Evolutionary conservation across 2,329 filamentous ascomycete genomes (phyloP).

Genomic region (Trichoderma sp.): DNA sequence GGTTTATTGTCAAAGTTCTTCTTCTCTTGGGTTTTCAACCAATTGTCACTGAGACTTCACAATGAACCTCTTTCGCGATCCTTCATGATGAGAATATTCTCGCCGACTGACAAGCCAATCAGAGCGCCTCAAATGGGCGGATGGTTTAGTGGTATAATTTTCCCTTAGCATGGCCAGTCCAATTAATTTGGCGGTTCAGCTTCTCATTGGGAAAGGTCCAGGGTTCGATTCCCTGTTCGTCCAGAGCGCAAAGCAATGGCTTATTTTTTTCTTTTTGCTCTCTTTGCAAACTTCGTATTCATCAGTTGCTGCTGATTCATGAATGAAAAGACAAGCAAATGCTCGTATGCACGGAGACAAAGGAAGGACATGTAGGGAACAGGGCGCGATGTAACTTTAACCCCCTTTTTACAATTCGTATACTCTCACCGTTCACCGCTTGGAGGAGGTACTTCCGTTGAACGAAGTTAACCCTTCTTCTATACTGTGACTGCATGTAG

Average conservation of each 20-base stretch:
- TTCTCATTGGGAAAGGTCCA: slow-evolving; percentile 22
- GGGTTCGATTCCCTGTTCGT: slow-evolving; percentile 26
- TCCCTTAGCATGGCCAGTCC: slow-evolving; percentile 16
- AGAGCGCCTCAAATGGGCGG: slow-evolving; percentile 16
- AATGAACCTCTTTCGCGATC: neutral
- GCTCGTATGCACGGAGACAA: neutral
- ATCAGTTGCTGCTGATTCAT: neutral
- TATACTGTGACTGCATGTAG: neutral
- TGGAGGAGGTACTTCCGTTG: neutral
- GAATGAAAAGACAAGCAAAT: neutral
- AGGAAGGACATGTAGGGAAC: neutral
- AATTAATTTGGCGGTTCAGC: neutral
- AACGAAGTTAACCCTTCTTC: neutral
- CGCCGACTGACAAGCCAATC: neutral
- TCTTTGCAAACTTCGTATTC: neutral
- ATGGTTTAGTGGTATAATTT: slow-evolving; percentile 25
- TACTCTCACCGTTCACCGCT: neutral
- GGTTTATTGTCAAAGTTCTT: neutral
- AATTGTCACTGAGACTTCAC: neutral
- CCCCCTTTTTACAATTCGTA: neutral
- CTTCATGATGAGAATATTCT: neutral
- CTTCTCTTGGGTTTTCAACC: neutral
- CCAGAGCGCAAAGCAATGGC: neutral
- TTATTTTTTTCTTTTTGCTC: neutral
- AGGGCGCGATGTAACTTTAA: neutral